Base-by-base conservation (phyloP, 2,329 filamentous ascomycete genomes). In the Aspergillus sp. region DNA sequence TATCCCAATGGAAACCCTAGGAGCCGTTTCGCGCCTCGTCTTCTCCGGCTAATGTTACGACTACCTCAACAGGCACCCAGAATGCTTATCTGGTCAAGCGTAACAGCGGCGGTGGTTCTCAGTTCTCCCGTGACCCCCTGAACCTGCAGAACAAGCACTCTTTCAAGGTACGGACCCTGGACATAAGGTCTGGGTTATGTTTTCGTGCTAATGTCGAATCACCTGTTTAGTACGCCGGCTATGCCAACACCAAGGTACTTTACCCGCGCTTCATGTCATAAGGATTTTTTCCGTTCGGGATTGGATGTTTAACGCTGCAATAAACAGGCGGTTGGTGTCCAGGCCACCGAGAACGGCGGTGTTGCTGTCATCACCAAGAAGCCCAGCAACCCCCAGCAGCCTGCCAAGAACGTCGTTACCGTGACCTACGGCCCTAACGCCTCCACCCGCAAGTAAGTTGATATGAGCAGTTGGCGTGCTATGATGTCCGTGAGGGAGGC, bases 41-140 rank as follows among this genome's bases (percentile, higher is more conserved):
- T 41, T 32, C 53, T 12, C 32, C 47, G 55, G 54, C 67, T 67
- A 68, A 69, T 64, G 53, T 36, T 19, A 23, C 17, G 25, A 36
- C 58, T 15, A 57, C 53, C 56, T 64, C 54, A 63, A 69, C 76
- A 97, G 93, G 92, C 83, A 83, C 82, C 84, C 88, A 92, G 84
- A 97, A 96, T 84, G 83, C 91, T 78, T 97, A 85, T 87, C 89
- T 97, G 79, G 91, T 94, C 79, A 97, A 97, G 90, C 90, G 91
- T 84, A 89, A 87, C 78, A 81, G 82, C 73, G 85, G 84, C 75
- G 92, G 91, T 76, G 90, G 91, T 79, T 84, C 90, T 72, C 90
- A 91, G 82, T 92, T 99, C 87, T 98, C 94, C 72, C 90, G 91
- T 73, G 94, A 98, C 79, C 91, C 93, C 74, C 83, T 97, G 71